Evolutionary conservation across 371 early-diverging fungal genomes (phyloP).

Genomic region (Mucor circinelloides): DNA sequence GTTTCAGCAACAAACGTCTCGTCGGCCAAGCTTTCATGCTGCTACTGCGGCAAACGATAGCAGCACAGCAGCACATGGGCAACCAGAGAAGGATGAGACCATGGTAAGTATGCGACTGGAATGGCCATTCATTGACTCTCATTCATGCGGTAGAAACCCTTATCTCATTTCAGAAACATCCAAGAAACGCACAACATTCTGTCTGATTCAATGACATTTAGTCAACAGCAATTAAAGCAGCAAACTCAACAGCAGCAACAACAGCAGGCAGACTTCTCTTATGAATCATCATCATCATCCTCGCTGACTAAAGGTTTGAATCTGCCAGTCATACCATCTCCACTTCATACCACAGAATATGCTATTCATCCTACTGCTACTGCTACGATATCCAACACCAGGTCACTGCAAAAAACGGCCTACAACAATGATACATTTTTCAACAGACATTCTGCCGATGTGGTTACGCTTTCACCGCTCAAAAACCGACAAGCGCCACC

Average conservation of each 20-base stretch:
- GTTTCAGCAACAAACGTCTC: conserved; percentile 30
- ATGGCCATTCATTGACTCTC: neutral
- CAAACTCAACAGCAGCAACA: neutral
- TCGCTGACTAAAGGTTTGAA: conserved; percentile 40
- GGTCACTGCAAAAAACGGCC: neutral
- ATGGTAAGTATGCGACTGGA: neutral
- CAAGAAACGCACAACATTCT: conserved; percentile 31
- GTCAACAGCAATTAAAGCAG: neutral
- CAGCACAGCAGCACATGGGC: neutral
- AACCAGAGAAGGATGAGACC: neutral
- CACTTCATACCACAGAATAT: conserved; percentile 27
- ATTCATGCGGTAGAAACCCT: conserved; percentile 15
- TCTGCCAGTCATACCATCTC: conserved; percentile 47
- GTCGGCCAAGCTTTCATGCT: neutral
- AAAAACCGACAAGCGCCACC: conserved; percentile 10
- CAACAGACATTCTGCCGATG: neutral
- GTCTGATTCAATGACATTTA: conserved; percentile 13
- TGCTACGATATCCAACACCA: neutral
- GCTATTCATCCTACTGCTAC: neutral
- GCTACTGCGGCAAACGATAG: neutral
- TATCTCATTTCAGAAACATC: conserved; percentile 37
- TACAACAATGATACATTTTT: neutral
- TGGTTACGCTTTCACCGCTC: neutral
- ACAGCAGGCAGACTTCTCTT: conserved; percentile 10
- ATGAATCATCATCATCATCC: conserved; percentile 22